A percentile compares a stretch with the other conserved stretches of the same genome.
Evolutionary conservation across 169 alveolate genomes (phyloP).

Genomic region (Eimeria sp.): DNA sequence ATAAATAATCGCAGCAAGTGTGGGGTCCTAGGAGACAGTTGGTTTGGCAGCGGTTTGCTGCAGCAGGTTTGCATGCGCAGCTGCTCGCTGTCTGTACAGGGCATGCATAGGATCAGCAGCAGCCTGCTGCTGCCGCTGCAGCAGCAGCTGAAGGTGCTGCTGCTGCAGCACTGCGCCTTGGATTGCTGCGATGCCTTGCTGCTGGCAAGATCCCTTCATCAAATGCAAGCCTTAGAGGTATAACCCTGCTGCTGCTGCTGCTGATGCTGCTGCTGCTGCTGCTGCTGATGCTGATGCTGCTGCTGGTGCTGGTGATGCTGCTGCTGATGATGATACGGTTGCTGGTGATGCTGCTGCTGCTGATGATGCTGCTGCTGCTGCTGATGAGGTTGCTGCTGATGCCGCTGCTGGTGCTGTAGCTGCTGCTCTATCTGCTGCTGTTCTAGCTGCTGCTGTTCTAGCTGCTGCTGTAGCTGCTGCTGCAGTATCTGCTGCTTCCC

Average conservation of each 20-base stretch:
- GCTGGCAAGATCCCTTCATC: slow-evolving; percentile 28
- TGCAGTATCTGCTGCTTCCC: background rate
- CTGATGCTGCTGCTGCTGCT: slow-evolving; percentile 35
- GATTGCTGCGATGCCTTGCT: slow-evolving; percentile 58
- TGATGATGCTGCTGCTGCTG: slow-evolving; percentile 1
- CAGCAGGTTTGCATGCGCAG: slow-evolving; percentile 40
- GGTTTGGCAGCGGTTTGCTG: slow-evolving; percentile 38
- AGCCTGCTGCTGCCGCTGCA: slow-evolving; percentile 50
- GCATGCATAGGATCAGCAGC: background rate
- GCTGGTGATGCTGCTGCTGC: slow-evolving; percentile 15
- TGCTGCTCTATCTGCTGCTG: background rate
- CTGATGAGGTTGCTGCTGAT: background rate
- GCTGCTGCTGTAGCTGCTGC: background rate
- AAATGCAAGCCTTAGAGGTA: slow-evolving; percentile 41
- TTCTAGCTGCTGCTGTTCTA: background rate
- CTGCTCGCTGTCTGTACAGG: slow-evolving; percentile 46
- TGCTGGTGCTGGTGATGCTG: slow-evolving; percentile 4
- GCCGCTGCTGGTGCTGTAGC: background rate
- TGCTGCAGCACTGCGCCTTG: slow-evolving; percentile 46
- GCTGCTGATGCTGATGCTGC: slow-evolving; percentile 1
- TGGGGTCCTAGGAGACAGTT: background rate
- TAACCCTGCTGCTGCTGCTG: slow-evolving; percentile 42
- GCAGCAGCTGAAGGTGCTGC: slow-evolving; percentile 54
- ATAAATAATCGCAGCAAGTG: slow-evolving; percentile 11
- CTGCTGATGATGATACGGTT: background rate